Evolutionary conservation across 805 yeast genomes (phyloP), one percentile per base, ranked within the genome.

Genomic region (Metschnikowia kofuensis): DNA sequence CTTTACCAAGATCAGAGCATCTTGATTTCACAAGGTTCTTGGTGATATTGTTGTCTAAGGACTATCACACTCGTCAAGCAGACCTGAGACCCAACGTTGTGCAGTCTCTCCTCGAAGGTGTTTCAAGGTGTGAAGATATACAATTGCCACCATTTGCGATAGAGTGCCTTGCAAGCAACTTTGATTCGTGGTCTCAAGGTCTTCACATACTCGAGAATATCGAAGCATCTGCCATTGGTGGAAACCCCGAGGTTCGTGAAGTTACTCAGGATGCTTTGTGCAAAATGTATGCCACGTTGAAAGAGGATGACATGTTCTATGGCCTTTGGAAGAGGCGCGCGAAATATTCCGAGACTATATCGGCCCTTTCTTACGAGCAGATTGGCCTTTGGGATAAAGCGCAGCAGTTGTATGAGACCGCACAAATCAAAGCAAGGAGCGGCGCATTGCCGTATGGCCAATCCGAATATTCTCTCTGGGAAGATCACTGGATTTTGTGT

Each of bases 291-390:
- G 84, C 96, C 6, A 82, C 86, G 8, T 69, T 94, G 45, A 95
- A 89, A 58, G 99, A 94, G 60, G 96, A 89, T 47, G 99, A 94
- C 60, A 87, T 92, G 91, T 94, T 91, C 64, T 94, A 94, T 64
- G 99, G 99, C 4, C 76, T 90, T 56, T 94, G 99, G 99, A 82
- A 98, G 70, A 79, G 98, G 65, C 79, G 97, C 50, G 96, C 98
- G 7, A 92, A 92, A 67, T 94, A 92, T 63, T 78, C 86, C 8
- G 97, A 94, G 63, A 94, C 99, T 0, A 89, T 87, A 52, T 82
- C 94, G 38, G 99, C 98, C 0, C 71, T 95, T 29, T 88, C 97
- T 0, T 92, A 84, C 62, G 99, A 94, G 65, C 99, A 94, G 65
- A 79, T 91, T 54, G 98, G 99, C 8, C 70, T 89, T 57, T 94